These are phyloP conservation scores for Vanderwaltozyma verrucispora DNA, from an alignment of 805 yeast species.

Conservation along the genomic window DNA sequence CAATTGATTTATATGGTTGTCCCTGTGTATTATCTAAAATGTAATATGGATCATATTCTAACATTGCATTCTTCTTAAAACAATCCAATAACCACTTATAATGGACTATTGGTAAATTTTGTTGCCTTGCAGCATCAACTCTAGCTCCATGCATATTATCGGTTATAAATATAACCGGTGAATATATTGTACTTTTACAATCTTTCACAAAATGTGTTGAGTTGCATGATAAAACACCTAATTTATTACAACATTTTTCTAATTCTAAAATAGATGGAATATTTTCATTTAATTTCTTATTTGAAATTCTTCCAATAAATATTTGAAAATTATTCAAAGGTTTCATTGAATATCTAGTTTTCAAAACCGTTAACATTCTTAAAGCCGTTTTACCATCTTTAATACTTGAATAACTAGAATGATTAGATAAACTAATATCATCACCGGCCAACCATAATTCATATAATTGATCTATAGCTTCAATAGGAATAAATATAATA, in stretches of 20 bases:
- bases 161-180: slow-evolving; percentile 16
- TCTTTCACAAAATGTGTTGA: slow-evolving; percentile 11
- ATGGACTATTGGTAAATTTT: slow-evolving; percentile 33
- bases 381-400: background rate
- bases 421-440: slow-evolving; percentile 10
- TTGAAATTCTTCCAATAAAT: slow-evolving; percentile 22
- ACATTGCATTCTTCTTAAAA: slow-evolving; percentile 30
- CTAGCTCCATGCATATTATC: slow-evolving; percentile 22
- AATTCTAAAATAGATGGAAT: slow-evolving; percentile 2
- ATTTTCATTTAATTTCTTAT: slow-evolving; percentile 2
- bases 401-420: slow-evolving; percentile 4
- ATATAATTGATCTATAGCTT: slow-evolving; percentile 15
- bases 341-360: slow-evolving; percentile 9
- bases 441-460: slow-evolving; percentile 26
- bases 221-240: slow-evolving; percentile 12
- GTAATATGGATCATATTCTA: slow-evolving; percentile 30
- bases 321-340: slow-evolving; percentile 18
- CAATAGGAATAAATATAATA: slow-evolving; percentile 16
- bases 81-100: slow-evolving; percentile 38
- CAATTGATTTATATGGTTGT: slow-evolving; percentile 22
- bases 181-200: slow-evolving; percentile 3
- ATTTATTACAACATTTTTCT: slow-evolving; percentile 8
- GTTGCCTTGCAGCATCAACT: slow-evolving; percentile 30
- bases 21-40: slow-evolving; percentile 12
- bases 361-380: slow-evolving; percentile 11